Base-by-base conservation (phyloP, 768 basidiomycete species). In the Exsudoporus frostii region DNA sequence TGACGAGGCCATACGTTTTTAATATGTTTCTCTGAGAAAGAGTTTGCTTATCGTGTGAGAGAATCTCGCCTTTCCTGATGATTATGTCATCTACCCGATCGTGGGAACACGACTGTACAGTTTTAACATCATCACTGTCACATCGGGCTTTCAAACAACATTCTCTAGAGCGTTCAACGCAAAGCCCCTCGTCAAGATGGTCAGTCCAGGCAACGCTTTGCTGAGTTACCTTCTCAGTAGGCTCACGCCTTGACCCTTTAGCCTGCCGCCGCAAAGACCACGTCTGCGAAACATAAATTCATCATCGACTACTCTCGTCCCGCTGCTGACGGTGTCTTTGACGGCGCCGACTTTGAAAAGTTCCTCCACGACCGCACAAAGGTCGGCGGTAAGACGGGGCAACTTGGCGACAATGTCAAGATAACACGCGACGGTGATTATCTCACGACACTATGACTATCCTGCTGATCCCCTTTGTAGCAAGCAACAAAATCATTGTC, bases 291-390 rank as follows among this genome's bases (percentile, higher is more conserved):
- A 74, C 82, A 85, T 73, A 91, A 89, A 74, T 93, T 90, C 71
- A 72, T 83, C 70, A 80, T 93, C 69, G 91, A 93, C 79, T 92
- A 85, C 78, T 88, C 90, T 45, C 85, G 84, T 59, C 90, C 90
- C 55, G 90, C 90, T 38, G 71, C 75, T 55, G 83, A 84, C 64
- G 76, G 74, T 42, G 76, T 82, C 65, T 83, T 82, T 57, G 83
- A 85, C 62, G 79, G 80, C 44, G 82, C 80, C 56, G 80, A 79
- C 54, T 86, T 80, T 71, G 85, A 86, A 73, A 98, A 97, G 73
- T 97, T 85, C 78, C 80, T 96, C 47, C 90, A 93, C 66, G 93
- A 95, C 75, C 88, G 89, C 64, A 90, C 92, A 67, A 95, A 96
- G 79, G 86, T 96, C 60, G 91, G 92, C 51, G 89, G 89, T 42